A percentile compares a stretch with the other conserved stretches of the same genome.
Evolutionary conservation across 2,329 filamentous ascomycete genomes (phyloP).

Genomic region (Curvularia hawaiiensis): DNA sequence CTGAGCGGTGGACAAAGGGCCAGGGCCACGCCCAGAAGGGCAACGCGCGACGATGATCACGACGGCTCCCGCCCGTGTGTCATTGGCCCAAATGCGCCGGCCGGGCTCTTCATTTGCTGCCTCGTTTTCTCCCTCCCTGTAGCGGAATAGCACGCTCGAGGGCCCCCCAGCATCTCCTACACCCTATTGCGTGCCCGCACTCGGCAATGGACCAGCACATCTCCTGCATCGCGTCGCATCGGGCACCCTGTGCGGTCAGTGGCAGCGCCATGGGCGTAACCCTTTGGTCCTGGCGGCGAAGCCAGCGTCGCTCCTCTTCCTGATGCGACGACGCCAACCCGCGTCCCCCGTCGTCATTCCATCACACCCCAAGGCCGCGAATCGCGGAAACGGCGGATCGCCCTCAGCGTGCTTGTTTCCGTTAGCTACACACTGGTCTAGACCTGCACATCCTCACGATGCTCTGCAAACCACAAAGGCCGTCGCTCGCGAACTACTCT

Average conservation of each 20-base stretch:
- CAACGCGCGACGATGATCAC: conserved; percentile 35
- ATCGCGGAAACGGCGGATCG: conserved; percentile 18
- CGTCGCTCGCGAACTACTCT: conserved; percentile 14
- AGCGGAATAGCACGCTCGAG: not conserved
- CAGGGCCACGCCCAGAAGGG: conserved; percentile 33
- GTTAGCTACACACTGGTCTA: conserved; percentile 14
- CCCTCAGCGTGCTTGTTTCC: conserved; percentile 15
- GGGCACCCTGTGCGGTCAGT: conserved; percentile 28
- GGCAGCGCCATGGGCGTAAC: conserved; percentile 26
- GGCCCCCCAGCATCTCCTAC: conserved; percentile 8
- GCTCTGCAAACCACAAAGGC: conserved; percentile 10
- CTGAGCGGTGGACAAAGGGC: conserved; percentile 28
- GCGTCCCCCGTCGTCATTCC: conserved; percentile 22
- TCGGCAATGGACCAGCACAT: conserved; percentile 21
- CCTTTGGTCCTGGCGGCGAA: conserved; percentile 21
- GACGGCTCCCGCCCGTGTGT: not conserved
- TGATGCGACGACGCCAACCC: conserved; percentile 19
- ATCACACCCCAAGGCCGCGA: conserved; percentile 6
- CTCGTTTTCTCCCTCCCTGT: conserved; percentile 23
- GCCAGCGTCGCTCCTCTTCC: conserved; percentile 21
- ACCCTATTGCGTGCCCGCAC: conserved; percentile 27
- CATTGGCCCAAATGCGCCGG: conserved; percentile 25
- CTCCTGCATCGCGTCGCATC: conserved; percentile 30
- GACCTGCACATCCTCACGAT: conserved; percentile 13
- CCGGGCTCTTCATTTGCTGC: conserved; percentile 34